Evolutionary conservation across 176 grass and related monocot species (phyloP).

Genomic region (Phyllostachys edulis): DNA sequence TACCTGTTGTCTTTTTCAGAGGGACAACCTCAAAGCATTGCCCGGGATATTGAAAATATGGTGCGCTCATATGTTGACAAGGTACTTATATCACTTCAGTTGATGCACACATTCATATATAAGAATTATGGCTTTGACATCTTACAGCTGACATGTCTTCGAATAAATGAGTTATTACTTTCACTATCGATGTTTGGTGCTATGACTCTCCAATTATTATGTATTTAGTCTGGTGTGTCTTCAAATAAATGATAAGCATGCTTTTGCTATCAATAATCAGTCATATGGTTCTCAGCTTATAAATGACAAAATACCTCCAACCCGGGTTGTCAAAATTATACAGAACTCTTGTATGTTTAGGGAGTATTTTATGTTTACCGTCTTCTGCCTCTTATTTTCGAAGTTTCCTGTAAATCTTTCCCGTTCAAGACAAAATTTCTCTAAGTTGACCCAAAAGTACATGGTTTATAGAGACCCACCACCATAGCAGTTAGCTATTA

Average conservation of each 20-base stretch:
- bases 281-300: not conserved
- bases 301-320: not conserved
- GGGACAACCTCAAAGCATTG: too few species aligned
- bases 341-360: not conserved
- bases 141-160: not conserved
- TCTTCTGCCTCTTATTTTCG: not conserved
- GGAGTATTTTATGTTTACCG: not conserved
- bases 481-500: too few species aligned
- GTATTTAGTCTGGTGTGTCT: not conserved
- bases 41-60: too few species aligned
- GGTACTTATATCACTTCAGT: too few species aligned
- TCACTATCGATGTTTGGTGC: not conserved
- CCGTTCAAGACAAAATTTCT: too few species aligned
- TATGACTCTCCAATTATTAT: too few species aligned
- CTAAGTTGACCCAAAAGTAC: too few species aligned
- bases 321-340: not conserved
- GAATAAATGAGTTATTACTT: not conserved
- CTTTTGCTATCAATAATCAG: not conserved
- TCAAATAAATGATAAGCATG: not conserved
- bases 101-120: too few species aligned
- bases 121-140: too few species aligned
- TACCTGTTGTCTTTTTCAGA: too few species aligned
- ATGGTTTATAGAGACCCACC: too few species aligned
- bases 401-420: not conserved
- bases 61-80: too few species aligned